A percentile compares a stretch with the other conserved stretches of the same genome.
Conservation (phyloP, 257 asterid genomes). For the Datura wrightii region DNA sequence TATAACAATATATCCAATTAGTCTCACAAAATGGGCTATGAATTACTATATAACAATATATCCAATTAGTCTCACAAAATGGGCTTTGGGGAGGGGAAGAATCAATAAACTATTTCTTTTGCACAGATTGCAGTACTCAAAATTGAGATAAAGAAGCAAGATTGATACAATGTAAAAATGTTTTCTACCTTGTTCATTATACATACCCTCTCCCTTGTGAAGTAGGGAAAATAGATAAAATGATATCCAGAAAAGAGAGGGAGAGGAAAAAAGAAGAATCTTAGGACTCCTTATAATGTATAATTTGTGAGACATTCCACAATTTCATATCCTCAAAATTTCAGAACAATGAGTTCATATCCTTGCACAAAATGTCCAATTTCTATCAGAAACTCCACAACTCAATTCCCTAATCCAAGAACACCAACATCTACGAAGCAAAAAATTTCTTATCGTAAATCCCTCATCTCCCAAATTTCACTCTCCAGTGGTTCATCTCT, state of each 20-base stretch:
- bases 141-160: background rate
- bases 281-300: background rate
- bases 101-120: background rate
- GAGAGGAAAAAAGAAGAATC: background rate
- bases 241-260: background rate
- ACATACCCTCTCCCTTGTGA: background rate
- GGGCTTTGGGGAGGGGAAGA: too few relatives aligned
- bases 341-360: background rate
- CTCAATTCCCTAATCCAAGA: conserved; percentile 1
- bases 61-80: too few relatives aligned
- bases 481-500: background rate
- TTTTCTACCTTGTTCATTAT: background rate
- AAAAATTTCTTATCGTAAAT: background rate
- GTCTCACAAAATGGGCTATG: too few relatives aligned
- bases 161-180: background rate
- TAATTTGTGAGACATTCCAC: background rate
- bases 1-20: too few relatives aligned
- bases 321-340: background rate
- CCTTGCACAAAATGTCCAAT: background rate
- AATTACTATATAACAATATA: background rate
- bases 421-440: background rate
- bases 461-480: background rate
- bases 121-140: background rate
- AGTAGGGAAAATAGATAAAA: background rate
- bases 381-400: background rate